phyloP scores from a whole-genome alignment of 2,329 filamentous ascomycete genomes.

The Nemania diffusa region DNA sequence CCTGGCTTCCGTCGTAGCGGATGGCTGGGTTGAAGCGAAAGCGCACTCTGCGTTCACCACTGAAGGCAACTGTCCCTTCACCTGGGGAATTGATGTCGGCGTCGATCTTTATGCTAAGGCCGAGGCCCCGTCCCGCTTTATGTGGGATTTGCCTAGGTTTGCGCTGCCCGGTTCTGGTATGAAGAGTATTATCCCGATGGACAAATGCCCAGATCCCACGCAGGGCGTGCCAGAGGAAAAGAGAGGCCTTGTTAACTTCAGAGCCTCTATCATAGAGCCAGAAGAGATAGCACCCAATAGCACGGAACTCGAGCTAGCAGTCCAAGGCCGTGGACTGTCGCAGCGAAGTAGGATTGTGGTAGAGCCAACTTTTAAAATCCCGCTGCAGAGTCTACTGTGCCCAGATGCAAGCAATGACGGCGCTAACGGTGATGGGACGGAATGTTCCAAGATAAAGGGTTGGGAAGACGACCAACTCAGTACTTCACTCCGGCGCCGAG shows the following conservation, averaged over 20 bases:
- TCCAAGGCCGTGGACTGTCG: not conserved
- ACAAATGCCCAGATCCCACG: not conserved
- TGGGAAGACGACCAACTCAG: slow-evolving; percentile 5
- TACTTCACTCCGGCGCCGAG: not conserved
- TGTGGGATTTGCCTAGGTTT: not conserved
- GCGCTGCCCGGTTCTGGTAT: not conserved
- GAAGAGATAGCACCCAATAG: not conserved
- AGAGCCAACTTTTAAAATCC: not conserved
- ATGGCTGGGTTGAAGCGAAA: slow-evolving; percentile 7
- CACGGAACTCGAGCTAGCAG: not conserved
- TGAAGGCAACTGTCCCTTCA: slow-evolving; percentile 4
- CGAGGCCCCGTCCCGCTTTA: not conserved
- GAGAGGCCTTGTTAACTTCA: not conserved
- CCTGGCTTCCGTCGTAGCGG: slow-evolving; percentile 3
- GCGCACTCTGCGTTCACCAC: slow-evolving; percentile 4
- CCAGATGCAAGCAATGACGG: not conserved
- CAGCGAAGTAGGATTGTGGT: not conserved
- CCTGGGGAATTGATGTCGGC: slow-evolving; percentile 6
- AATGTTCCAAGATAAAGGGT: slow-evolving; percentile 3
- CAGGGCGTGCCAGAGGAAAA: not conserved
- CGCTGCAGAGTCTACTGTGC: not conserved
- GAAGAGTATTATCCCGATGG: slow-evolving; percentile 11
- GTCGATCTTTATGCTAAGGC: slow-evolving; percentile 11
- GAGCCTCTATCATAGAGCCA: not conserved
- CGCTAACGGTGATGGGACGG: not conserved